Percentiles rank a stretch among this genome's conserved stretches.
These are phyloP conservation scores for Alternaria tenuissima DNA, from an alignment of 2,329 filamentous ascomycete genomes.

Conservation along the genomic window DNA sequence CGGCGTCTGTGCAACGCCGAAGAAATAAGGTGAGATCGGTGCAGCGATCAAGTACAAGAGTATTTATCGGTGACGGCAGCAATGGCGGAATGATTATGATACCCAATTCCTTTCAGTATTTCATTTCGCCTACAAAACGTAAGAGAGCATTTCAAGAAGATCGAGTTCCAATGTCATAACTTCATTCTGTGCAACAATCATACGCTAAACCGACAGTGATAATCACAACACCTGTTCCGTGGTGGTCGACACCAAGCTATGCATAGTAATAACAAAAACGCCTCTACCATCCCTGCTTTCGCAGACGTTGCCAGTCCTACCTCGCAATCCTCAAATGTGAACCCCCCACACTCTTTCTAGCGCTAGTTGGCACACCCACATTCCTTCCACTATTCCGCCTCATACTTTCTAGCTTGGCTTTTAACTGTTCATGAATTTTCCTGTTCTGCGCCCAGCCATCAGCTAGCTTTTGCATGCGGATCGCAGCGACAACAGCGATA, in stretches of 20 bases:
- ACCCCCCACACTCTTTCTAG: constrained; percentile 59
- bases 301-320: constrained; percentile 6
- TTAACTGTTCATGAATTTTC: constrained; percentile 58
- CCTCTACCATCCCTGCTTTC: constrained; percentile 43
- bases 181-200: constrained; percentile 12
- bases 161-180: constrained; percentile 4
- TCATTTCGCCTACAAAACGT: neutral
- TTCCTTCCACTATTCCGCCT: constrained; percentile 38
- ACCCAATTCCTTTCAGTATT: neutral
- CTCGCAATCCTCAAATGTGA: constrained; percentile 45
- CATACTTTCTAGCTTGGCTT: constrained; percentile 58
- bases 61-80: neutral
- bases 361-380: constrained; percentile 29
- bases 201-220: neutral
- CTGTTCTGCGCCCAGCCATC: constrained; percentile 60
- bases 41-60: neutral
- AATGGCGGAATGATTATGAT: neutral
- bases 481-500: constrained; percentile 58
- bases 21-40: neutral
- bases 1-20: constrained; percentile 67
- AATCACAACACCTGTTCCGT: neutral
- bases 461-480: constrained; percentile 61
- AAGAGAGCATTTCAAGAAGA: neutral
- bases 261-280: constrained; percentile 32
- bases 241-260: constrained; percentile 16